Conservation (phyloP, 305 asterid genomes). For the Fraxinus platypoda region DNA sequence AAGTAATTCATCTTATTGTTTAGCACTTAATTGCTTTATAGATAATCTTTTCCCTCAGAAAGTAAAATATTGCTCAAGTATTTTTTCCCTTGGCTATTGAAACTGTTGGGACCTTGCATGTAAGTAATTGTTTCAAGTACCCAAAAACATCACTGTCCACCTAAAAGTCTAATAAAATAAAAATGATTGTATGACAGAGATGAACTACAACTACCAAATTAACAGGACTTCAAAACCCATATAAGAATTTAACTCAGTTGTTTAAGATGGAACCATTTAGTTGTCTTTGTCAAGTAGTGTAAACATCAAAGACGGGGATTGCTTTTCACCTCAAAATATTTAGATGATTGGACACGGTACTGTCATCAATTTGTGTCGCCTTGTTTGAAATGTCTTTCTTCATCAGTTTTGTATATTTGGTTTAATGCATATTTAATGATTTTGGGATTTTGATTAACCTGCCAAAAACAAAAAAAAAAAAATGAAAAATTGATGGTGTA, state of each 20-base stretch:
- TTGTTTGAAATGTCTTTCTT: not conserved
- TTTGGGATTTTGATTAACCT: not conserved
- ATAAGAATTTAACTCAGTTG: not conserved
- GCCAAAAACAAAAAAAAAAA: not conserved
- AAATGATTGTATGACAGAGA: not conserved
- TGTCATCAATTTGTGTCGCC: not conserved
- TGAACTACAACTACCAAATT: not conserved
- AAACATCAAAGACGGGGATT: not conserved
- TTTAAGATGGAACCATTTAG: not conserved
- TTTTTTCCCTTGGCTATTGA: not conserved
- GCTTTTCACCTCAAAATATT: not conserved
- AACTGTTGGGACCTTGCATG: not conserved
- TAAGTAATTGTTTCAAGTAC: not conserved
- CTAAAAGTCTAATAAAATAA: not conserved
- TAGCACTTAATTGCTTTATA: not conserved
- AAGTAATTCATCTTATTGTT: constrained; percentile 48
- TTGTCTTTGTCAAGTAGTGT: not conserved
- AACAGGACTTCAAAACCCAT: not conserved
- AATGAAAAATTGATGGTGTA: not conserved
- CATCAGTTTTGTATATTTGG: not conserved
- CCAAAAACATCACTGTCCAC: not conserved
- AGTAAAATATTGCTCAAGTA: not conserved
- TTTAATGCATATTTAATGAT: not conserved
- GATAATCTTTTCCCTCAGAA: not conserved
- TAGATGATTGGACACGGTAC: not conserved